Base-by-base conservation (phyloP, 2,329 filamentous ascomycete genomes). In the Alternaria rosae region DNA sequence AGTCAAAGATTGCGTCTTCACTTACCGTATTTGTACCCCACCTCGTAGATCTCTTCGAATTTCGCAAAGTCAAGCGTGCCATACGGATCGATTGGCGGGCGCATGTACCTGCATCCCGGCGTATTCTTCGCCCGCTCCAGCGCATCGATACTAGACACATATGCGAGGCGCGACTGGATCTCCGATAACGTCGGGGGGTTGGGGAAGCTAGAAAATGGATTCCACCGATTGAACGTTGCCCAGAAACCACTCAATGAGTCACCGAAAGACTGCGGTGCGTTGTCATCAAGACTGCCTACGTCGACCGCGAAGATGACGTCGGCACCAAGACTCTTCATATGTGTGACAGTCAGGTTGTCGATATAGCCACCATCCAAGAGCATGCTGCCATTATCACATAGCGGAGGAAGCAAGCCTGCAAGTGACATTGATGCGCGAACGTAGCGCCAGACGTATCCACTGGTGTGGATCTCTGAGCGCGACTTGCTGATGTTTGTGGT, bases 401-500 rank as follows among this genome's bases (percentile, higher is more conserved):
- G 87, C 0, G 95, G 95, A 12, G 96, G 96, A 7, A 99, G 84
- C 10, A 99, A 82, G 3, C 96, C 95, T 1, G 95, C 95, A 5
- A 99, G 86, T 2, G 94, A 96, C 95, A 99, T 99, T 11, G 93
- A 97, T 1, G 95, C 95, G 47, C 95, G 88, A 23, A 99, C 92
- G 73, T 99, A 99, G 43, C 96, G 88, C 95, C 95, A 99, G 0
- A 95, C 94, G 74, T 99, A 99, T 13, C 95, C 95, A 63, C 92
- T 95, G 0, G 93, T 97, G 80, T 99, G 95, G 68, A 96, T 94
- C 77, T 99, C 95, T 4, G 89, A 89, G 20, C 94, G 88, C 64
- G 92, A 95, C 79, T 97, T 96, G 82, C 92, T 96, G 81, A 99
- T 98, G 79, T 98, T 99, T 38, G 96, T 99, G 0, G 95, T 98